Evolutionary conservation across 2,329 filamentous ascomycete species (phyloP), one percentile per base, ranked within the genome.

Genomic region (Fusarium bulbicola): DNA sequence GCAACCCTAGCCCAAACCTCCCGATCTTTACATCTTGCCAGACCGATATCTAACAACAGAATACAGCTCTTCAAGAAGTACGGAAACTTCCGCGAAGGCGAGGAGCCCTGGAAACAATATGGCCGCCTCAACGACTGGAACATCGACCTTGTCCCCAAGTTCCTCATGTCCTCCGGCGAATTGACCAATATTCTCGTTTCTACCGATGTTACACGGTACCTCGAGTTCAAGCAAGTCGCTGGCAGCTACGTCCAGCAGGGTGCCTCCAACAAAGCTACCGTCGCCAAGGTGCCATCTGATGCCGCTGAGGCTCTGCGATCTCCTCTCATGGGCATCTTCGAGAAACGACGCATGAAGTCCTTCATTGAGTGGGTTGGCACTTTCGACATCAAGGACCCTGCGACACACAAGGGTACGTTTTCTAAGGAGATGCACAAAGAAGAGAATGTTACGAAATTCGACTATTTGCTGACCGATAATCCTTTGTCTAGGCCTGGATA

Each of bases 71-170:
- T 97, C 90, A 97, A 96, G 87, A 97, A 95, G 84, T 97, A 97
- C 84, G 93, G 94, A 82, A 96, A 96, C 87, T 93, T 91, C 81
- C 82, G 85, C 68, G 82, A 88, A 71, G 93, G 93, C 77, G 92
- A 95, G 81, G 93, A 98, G 87, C 95, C 95, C 76, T 98, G 96
- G 96, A 95, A 97, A 88, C 95, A 97, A 85, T 98, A 98, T 83
- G 95, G 95, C 79, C 93, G 96, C 68, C 88, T 92, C 82, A 98
- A 98, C 86, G 95, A 98, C 89, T 99, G 96, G 96, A 98, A 98
- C 88, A 97, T 99, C 84, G 97, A 99, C 82, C 90, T 99, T 70
- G 95, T 99, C 54, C 95, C 96, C 77, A 99, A 99, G 89, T 92
- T 99, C 80, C 90, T 99, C 83, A 98, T 99, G 95, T 95, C 95